Base-by-base conservation (phyloP, 345 rosid species). In the Anacardium occidentale region DNA sequence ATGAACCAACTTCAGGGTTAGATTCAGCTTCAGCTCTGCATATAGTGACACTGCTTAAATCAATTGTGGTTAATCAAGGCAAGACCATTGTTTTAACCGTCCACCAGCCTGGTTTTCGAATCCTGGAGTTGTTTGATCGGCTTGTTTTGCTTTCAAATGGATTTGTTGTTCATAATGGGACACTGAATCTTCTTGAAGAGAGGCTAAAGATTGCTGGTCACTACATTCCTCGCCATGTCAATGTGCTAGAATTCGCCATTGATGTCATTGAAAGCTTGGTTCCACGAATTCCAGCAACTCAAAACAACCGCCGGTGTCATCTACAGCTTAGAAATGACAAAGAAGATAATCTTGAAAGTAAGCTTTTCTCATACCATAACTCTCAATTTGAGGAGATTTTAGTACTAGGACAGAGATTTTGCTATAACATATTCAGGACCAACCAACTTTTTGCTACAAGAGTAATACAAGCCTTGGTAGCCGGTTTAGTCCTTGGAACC, bases 1-100 rank as follows among this genome's bases (percentile, higher is more conserved):
- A 94, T 76, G 98, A 94, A 75, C 98, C 98, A n/a, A 94, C 97
- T 74, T 94, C 97, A 21, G 94, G 98, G 18, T 75, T 94, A 82
- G 98, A 94, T 77, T 94, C 98, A 0, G 96, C 91, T 0, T 89
- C 97, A 0, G 98, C 98, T 64, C 88, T 94, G 54, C 94, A 87
- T 65, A 78, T 87, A 29, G 77, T 87, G 48, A 85, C 76, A 64
- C 78, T 91, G 59, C 91, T 94, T 34, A 90, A 90, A 78, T 82
- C 81, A 15, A 86, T 90, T 90, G 89, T 81, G 3, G 52, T 80
- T 61, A 75, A 76, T 54, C 97, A 91, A 83, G 91, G 94, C 26
- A 94, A 90, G 79, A 94, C 97, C n/a, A 84, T 94, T 70, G 82
- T 91, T 64, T 66, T 91, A 61, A 89, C 97, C 2, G 86, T 94